Evolutionary conservation across 2,329 filamentous ascomycete genomes (phyloP).

Genomic region (Alternaria angustiovoidea): DNA sequence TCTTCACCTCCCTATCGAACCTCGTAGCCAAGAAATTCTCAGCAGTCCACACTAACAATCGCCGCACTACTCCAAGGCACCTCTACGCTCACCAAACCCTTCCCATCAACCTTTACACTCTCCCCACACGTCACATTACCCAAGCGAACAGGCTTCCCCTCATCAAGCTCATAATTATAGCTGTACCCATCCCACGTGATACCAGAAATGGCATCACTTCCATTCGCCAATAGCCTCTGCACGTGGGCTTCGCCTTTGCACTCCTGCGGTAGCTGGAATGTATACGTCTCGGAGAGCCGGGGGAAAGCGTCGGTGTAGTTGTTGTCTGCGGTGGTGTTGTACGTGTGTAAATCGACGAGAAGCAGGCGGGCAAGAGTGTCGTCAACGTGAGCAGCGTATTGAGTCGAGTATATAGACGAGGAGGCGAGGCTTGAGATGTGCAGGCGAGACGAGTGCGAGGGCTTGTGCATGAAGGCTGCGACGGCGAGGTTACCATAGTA

Average conservation of each 20-base stretch:
- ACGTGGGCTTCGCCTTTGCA: slow-evolving; percentile 44
- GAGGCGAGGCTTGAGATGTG: not conserved
- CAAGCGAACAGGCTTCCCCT: slow-evolving; percentile 63
- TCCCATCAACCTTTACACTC: slow-evolving; percentile 41
- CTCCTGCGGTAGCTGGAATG: slow-evolving; percentile 48
- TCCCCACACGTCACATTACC: slow-evolving; percentile 64
- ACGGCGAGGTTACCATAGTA: slow-evolving; percentile 70
- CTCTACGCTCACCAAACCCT: not conserved
- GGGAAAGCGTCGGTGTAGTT: slow-evolving; percentile 24
- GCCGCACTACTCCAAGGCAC: slow-evolving; percentile 13
- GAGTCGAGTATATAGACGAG: not conserved
- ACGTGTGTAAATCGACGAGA: slow-evolving; percentile 63
- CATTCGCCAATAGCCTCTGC: slow-evolving; percentile 65
- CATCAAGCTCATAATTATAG: slow-evolving; percentile 67
- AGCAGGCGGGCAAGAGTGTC: slow-evolving; percentile 58
- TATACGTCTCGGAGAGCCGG: slow-evolving; percentile 52
- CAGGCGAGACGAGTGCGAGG: not conserved
- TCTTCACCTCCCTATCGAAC: not conserved
- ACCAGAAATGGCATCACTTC: slow-evolving; percentile 68
- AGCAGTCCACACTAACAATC: slow-evolving; percentile 4
- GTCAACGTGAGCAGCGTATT: slow-evolving; percentile 63
- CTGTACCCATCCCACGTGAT: slow-evolving; percentile 69
- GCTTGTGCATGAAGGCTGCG: slow-evolving; percentile 57
- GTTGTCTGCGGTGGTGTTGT: slow-evolving; percentile 36
- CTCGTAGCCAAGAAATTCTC: not conserved